Base-by-base conservation (phyloP, 257 asterid genomes). In the Craterostigma plantagineum region DNA sequence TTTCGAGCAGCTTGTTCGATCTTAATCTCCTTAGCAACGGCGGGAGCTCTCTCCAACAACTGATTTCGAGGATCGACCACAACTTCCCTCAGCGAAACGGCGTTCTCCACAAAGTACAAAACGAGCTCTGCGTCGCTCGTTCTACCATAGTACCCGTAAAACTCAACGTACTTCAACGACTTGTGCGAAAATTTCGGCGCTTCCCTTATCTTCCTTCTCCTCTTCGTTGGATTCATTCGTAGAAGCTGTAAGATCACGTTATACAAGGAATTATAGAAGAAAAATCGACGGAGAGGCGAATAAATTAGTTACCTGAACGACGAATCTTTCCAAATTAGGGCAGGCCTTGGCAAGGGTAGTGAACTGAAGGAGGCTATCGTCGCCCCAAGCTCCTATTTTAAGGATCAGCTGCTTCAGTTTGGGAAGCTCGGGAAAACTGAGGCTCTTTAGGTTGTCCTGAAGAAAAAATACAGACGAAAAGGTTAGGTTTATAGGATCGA, bases 81-180 rank as follows among this genome's bases (percentile, higher is more conserved):
- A 5, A 72, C 55, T 49, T 53, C 63, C 61, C 58, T 45, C 49
- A 72, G 69, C 7, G 67, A 40, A 43, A 65, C 55, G 3, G 77
- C 68, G 14, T 72, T 68, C 58, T 72, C 68, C 10, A 68, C 50
- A 30, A 69, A 68, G 59, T 65, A 65, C 58, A 65, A 38, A 16
- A 51, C 74, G 11, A 72, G 50, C 50, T 72, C 81, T 11, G 53
- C 71, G 37, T 72, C 81, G 43, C 73, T 68, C 11, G 65, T 51
- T 33, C 76, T 76, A 0, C 81, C 81, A 49, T 55, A 68, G 45
- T 68, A 68, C 48, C 81, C 81, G 8, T 54, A 57, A 65, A 72
- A 62, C 71, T 68, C 76, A 15, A 68, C 77, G 52, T 53, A 33
- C 59, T 53, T 56, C 51, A 68, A 53, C 54, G 18, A 34, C n/a